A percentile compares a stretch with the other conserved stretches of the same genome.
Conservation (phyloP, 169 alveolate genomes). For the Cryptosporidium andersoni region DNA sequence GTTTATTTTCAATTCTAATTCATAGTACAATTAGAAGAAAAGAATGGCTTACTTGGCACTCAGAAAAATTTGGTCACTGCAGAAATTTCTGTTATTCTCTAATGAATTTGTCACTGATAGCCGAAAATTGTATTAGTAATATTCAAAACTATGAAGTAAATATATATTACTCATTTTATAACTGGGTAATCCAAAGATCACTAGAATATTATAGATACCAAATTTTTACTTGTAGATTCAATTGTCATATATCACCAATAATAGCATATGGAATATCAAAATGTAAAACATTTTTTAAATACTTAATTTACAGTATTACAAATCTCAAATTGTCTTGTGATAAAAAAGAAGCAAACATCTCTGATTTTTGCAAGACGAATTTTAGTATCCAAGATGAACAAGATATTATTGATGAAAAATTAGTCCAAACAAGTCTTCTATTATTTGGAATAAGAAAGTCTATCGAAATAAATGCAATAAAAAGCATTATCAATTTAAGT, state of each 20-base stretch:
- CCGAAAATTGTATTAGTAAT: background rate
- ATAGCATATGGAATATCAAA: slow-evolving; percentile 2
- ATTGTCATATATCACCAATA: slow-evolving; percentile 34
- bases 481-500: too few species aligned
- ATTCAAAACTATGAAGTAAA: slow-evolving; percentile 5
- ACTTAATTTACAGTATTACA: background rate
- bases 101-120: background rate
- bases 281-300: slow-evolving; percentile 22
- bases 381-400: too few species aligned
- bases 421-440: too few species aligned
- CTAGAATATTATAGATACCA: slow-evolving; percentile 26
- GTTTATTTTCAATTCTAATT: background rate
- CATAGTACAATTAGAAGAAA: slow-evolving; percentile 16
- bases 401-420: too few species aligned
- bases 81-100: slow-evolving; percentile 23
- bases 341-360: too few species aligned
- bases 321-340: too few species aligned
- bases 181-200: slow-evolving; percentile 29
- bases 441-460: too few species aligned
- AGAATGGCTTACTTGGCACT: slow-evolving; percentile 56
- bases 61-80: slow-evolving; percentile 13
- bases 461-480: too few species aligned
- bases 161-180: slow-evolving; percentile 8
- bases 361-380: too few species aligned
- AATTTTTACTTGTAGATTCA: slow-evolving; percentile 5